Conservation (phyloP, 495 filamentous ascomycete genomes). For the Bacidia rubella region DNA sequence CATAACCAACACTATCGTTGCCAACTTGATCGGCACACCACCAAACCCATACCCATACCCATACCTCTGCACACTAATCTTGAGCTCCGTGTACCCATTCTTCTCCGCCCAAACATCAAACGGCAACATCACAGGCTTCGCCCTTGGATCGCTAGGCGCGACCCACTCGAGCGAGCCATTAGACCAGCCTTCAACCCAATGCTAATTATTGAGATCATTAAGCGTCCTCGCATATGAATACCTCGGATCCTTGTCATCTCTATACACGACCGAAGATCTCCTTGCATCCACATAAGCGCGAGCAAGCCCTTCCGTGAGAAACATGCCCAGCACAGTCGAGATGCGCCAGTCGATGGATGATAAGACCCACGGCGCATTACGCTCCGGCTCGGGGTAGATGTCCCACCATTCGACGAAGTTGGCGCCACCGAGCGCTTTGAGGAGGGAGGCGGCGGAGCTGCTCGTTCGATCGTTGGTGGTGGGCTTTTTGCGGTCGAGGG, state of each 20-base stretch:
- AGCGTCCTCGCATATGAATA: too few relatives aligned
- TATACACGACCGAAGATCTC: background rate
- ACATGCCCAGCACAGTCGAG: conserved; percentile 5
- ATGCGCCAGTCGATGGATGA: conserved; percentile 5
- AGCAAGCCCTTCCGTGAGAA: conserved; percentile 6
- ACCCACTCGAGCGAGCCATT: background rate
- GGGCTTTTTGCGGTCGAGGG: background rate
- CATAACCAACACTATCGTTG: background rate
- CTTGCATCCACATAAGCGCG: conserved; percentile 4
- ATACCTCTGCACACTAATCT: background rate
- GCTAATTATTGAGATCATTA: too few relatives aligned
- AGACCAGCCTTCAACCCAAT: too few relatives aligned
- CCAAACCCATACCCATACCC: conserved; percentile 1
- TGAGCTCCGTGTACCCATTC: conserved; percentile 2
- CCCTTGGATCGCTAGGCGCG: background rate
- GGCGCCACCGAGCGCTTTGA: background rate
- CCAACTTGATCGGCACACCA: background rate
- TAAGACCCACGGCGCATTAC: background rate
- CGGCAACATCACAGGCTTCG: background rate
- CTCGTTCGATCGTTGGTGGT: background rate
- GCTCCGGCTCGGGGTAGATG: background rate
- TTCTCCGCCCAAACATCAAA: background rate
- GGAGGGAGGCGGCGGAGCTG: background rate
- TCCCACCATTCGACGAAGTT: background rate
- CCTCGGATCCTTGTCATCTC: too few relatives aligned